Evolutionary conservation across 495 filamentous ascomycete genomes (phyloP).

Genomic region (Aspergillus campestris): DNA sequence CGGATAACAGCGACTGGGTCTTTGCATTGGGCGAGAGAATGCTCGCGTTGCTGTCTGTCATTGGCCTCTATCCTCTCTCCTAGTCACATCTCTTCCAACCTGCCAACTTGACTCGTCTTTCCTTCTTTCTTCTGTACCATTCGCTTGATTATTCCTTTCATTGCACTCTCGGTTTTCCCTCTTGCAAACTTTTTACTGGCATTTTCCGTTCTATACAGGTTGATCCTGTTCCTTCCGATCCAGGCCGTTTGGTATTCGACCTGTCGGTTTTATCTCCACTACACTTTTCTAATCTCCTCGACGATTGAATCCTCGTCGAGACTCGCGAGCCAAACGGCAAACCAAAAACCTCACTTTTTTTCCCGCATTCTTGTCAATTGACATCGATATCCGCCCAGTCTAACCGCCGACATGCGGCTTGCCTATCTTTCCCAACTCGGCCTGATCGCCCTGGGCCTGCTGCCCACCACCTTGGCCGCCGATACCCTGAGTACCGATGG

Average conservation of each 20-base stretch:
- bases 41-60: conserved; percentile 1
- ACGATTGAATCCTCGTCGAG: no score
- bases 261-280: not conserved
- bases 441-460: conserved; percentile 23
- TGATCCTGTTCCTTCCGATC: conserved; percentile 14
- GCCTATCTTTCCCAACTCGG: conserved; percentile 4
- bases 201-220: conserved; percentile 14
- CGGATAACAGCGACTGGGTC: no score
- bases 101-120: not conserved
- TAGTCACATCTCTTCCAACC: not conserved
- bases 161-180: not conserved
- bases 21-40: no score
- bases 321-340: no score
- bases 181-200: not conserved
- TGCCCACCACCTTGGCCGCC: conserved; percentile 44
- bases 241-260: not conserved
- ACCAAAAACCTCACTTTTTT: no score
- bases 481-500: conserved; percentile 75
- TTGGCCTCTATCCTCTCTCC: not conserved
- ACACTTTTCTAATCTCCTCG: no score
- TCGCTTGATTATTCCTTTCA: conserved; percentile 2
- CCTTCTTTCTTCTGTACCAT: not conserved
- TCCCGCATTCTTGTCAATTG: no score
- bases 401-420: conserved; percentile 18
- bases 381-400: not conserved